Conservation (phyloP, 2,329 filamentous ascomycete genomes). For the Aureobasidium subglaciale region DNA sequence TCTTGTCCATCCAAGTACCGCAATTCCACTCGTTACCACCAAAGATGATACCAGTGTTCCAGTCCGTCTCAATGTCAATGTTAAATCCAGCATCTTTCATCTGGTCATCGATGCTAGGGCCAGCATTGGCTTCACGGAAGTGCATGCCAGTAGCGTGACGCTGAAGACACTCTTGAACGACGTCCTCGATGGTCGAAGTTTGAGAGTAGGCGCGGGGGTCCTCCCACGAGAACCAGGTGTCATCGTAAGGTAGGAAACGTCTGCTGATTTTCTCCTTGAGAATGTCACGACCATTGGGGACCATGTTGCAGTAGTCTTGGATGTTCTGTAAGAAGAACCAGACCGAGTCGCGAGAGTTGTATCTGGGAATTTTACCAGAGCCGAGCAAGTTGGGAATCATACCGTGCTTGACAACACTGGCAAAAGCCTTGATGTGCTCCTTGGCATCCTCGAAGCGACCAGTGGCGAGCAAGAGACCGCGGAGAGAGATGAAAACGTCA, state of each 20-base stretch:
- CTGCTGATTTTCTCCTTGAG: constrained; percentile 71
- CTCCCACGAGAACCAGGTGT: constrained; percentile 81
- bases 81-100: constrained; percentile 92
- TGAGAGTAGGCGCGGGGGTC: constrained; percentile 81
- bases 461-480: constrained; percentile 85
- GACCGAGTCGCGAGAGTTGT: constrained; percentile 91
- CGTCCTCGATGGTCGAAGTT: constrained; percentile 74
- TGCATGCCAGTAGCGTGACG: constrained; percentile 84
- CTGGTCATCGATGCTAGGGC: constrained; percentile 77
- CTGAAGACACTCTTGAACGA: constrained; percentile 90
- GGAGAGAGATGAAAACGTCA: constrained; percentile 92
- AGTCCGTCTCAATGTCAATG: constrained; percentile 84
- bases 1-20: constrained; percentile 99
- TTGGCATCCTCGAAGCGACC: constrained; percentile 81
- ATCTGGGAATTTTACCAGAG: constrained; percentile 76
- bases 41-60: constrained; percentile 83
- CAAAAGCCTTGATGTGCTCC: constrained; percentile 92
- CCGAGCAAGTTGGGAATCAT: constrained; percentile 95
- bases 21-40: constrained; percentile 93
- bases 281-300: constrained; percentile 66
- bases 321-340: constrained; percentile 98
- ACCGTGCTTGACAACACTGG: constrained; percentile 92
- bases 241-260: constrained; percentile 89
- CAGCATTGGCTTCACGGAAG: constrained; percentile 92
- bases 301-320: constrained; percentile 82